These are phyloP conservation scores for Fusarium heterosporum DNA, from an alignment of 2,329 filamentous ascomycete genomes.

Conservation along the genomic window DNA sequence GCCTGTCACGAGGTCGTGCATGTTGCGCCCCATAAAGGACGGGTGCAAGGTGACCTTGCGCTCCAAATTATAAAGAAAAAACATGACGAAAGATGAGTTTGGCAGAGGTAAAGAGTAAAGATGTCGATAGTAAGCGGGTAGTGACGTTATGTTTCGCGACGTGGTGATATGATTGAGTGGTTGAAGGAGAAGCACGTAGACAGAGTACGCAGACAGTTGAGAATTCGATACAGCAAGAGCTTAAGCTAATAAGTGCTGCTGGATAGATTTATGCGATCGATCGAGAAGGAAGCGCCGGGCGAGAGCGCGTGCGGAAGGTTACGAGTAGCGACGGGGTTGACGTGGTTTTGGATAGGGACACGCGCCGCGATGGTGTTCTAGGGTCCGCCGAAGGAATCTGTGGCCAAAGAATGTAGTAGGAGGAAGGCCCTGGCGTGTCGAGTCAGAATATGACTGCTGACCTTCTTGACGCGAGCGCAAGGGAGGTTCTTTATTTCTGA, in stretches of 20 bases:
- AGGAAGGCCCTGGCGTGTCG: constrained; percentile 28
- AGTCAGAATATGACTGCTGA: constrained; percentile 37
- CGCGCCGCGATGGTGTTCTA: constrained; percentile 19
- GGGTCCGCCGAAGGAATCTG: constrained; percentile 3
- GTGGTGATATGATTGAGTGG: constrained; percentile 3
- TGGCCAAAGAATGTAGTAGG: constrained; percentile 9
- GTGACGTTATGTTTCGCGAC: constrained; percentile 12
- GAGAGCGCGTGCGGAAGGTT: constrained; percentile 21
- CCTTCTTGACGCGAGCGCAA: constrained; percentile 40
- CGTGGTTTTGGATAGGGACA: constrained; percentile 4
- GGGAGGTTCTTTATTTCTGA: constrained; percentile 5
- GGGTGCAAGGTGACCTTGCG: constrained; percentile 95
- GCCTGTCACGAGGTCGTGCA: constrained; percentile 89
- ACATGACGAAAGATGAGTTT: constrained; percentile 70
- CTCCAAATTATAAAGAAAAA: constrained; percentile 97
- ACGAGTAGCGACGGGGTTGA: constrained; percentile 11
- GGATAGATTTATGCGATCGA: constrained; percentile 18
- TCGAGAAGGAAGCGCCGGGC: constrained; percentile 1
- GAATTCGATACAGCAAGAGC: not conserved
- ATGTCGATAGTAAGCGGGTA: constrained; percentile 16
- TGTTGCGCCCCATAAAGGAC: constrained; percentile 95
- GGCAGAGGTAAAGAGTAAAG: constrained; percentile 7
- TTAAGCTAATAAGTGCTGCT: constrained; percentile 7
- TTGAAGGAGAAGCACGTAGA: not conserved
- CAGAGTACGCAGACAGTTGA: not conserved